Base-by-base conservation (phyloP, 2,329 filamentous ascomycete genomes). In the Phialophora verrucosa region DNA sequence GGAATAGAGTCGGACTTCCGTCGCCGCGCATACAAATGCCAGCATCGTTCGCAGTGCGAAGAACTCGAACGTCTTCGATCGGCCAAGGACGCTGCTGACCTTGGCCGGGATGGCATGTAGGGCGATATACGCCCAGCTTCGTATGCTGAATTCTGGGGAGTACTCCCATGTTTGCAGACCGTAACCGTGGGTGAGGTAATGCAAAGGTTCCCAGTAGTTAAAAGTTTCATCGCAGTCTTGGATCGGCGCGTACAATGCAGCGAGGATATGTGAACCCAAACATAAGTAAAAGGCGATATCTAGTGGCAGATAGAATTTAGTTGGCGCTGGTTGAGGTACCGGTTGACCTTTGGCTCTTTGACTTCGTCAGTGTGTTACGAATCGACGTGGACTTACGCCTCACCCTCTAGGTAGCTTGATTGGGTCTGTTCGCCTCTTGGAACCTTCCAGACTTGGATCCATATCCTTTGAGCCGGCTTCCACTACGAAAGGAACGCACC, bases 151-250 rank as follows among this genome's bases (percentile, higher is more conserved):
- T 65, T 94, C 90, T 4, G 95, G 95, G 0, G 94, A 96, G 80
- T 98, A 99, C 79, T 99, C 95, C 95, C 95, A 99, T 0, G 95
- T 99, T 81, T 99, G 93, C 59, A 97, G 84, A 47, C 94, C 95
- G 75, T 96, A 94, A 73, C 92, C 91, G 82, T 97, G 93, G 66
- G 88, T 90, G 31, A 99, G 85, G 78, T 97, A 99, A 79, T 99
- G 95, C 0, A 93, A 88, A 0, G 95, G 94, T 75, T 99, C 95
- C 93, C 94, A 99, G 83, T 97, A 99, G 78, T 99, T 99, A 85
- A 96, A 99, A 11, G 94, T 94, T 82, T 99, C 95, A 74, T 99
- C 95, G 77, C 95, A 99, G 79, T 99, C 95, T 77, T 97, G 93
- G 71, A 99, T 97, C 0, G 95, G 95, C 1, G 93, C 89, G 76